These are phyloP conservation scores for Clathrospora elynae DNA, from an alignment of 2,329 filamentous ascomycete species.

Conservation along the genomic window DNA sequence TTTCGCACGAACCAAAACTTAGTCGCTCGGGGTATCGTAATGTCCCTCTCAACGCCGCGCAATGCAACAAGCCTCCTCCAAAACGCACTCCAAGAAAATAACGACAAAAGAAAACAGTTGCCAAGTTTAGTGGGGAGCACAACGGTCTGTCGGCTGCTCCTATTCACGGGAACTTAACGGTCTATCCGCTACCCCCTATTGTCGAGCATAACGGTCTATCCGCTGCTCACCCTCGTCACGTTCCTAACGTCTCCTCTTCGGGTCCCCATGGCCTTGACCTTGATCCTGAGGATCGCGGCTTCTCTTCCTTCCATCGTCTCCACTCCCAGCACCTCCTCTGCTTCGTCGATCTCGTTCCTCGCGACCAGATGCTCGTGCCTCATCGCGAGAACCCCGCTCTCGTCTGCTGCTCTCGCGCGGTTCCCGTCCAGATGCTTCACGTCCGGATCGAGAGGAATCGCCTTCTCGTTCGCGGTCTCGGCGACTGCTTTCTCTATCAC, in stretches of 20 bases:
- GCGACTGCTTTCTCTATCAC: slow-evolving; percentile 29
- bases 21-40: slow-evolving; percentile 9
- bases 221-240: background rate
- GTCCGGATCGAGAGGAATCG: slow-evolving; percentile 11
- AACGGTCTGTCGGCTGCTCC: no score
- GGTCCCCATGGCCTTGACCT: slow-evolving; percentile 29
- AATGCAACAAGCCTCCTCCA: no score
- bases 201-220: background rate
- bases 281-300: slow-evolving; percentile 30
- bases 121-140: no score
- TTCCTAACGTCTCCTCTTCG: slow-evolving; percentile 30
- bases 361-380: slow-evolving; percentile 28
- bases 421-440: slow-evolving; percentile 22
- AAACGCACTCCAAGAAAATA: no score
- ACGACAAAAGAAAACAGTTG: no score
- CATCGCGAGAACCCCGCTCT: slow-evolving; percentile 32
- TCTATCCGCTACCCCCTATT: background rate
- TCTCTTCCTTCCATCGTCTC: slow-evolving; percentile 32
- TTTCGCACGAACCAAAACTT: slow-evolving; percentile 7
- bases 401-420: slow-evolving; percentile 29
- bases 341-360: slow-evolving; percentile 34
- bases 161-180: no score
- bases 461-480: slow-evolving; percentile 30
- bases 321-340: slow-evolving; percentile 18
- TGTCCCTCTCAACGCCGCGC: slow-evolving; percentile 5